These are phyloP conservation scores for Komagataella pseudopastoris DNA, from an alignment of 805 yeast species.

Conservation along the genomic window DNA sequence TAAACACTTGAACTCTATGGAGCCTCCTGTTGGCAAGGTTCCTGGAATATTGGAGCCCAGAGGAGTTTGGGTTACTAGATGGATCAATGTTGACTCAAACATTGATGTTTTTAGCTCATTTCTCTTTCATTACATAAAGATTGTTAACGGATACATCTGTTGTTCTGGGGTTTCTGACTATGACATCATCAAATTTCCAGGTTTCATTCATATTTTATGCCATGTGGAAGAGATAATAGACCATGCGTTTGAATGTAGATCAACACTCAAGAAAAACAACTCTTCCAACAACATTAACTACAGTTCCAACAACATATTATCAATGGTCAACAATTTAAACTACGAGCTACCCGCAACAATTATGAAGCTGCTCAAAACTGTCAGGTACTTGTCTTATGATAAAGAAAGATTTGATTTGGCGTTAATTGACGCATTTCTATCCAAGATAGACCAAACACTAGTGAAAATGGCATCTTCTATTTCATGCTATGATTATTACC, in stretches of 20 bases:
- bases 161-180: neutral
- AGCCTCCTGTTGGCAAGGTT: slow-evolving; percentile 23
- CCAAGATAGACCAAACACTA: slow-evolving; percentile 18
- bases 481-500: slow-evolving; percentile 23
- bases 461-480: slow-evolving; percentile 20
- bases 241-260: slow-evolving; percentile 2
- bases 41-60: slow-evolving; percentile 40
- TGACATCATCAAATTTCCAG: slow-evolving; percentile 22
- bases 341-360: slow-evolving; percentile 7
- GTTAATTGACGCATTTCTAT: slow-evolving; percentile 8
- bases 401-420: slow-evolving; percentile 14
- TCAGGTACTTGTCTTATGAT: slow-evolving; percentile 22
- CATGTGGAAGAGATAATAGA: slow-evolving; percentile 30
- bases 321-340: neutral
- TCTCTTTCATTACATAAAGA: slow-evolving; percentile 38
- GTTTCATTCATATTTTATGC: slow-evolving; percentile 27
- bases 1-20: slow-evolving; percentile 20
- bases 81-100: slow-evolving; percentile 39
- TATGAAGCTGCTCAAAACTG: slow-evolving; percentile 17
- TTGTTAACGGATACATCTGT: slow-evolving; percentile 6
- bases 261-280: neutral
- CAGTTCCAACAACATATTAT: neutral
- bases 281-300: neutral
- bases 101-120: slow-evolving; percentile 44
- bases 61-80: slow-evolving; percentile 50